phyloP scores from a whole-genome alignment of 345 rosid genomes.

The Citrus sinensis region DVS_A1.0 CM039166.1:13350001-13350500 shows the following conservation, averaged over 20 bases:
- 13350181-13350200: constrained; percentile 76
- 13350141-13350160: constrained; percentile 68
- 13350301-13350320: neutral
- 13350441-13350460: too few relatives aligned
- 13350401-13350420: neutral
- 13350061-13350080: constrained; percentile 77
- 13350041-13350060: constrained; percentile 76
- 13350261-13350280: constrained; percentile 67
- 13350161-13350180: constrained; percentile 66
- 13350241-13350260: constrained; percentile 71
- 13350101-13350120: constrained; percentile 82
- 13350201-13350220: constrained; percentile 59
- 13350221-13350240: constrained; percentile 72
- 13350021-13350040: constrained; percentile 81
- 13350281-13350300: constrained; percentile 60
- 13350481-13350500: neutral
- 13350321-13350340: neutral
- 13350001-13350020: constrained; percentile 82
- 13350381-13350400: neutral
- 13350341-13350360: too few relatives aligned
- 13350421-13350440: neutral
- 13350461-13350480: too few relatives aligned
- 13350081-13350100: constrained; percentile 64
- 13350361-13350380: neutral
- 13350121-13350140: constrained; percentile 78